Evolutionary conservation across 345 rosid species (phyloP).

Genomic region (Arabis alpina): DNA sequence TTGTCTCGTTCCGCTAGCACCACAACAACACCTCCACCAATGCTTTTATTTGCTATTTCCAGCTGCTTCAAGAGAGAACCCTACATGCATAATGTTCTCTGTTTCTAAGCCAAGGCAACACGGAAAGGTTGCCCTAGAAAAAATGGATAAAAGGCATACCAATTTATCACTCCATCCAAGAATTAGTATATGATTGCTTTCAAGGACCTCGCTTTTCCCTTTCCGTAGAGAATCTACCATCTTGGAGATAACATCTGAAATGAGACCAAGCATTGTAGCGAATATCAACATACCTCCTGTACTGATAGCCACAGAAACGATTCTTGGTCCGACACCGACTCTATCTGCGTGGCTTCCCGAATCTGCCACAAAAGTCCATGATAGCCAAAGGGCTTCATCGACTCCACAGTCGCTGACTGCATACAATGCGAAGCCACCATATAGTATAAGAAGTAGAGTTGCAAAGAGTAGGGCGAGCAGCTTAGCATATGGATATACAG

Average conservation of each 20-base stretch:
- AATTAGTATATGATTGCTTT: slow-evolving; percentile 77
- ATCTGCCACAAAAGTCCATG: slow-evolving; percentile 95
- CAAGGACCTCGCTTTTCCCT: slow-evolving; percentile 96
- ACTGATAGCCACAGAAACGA: slow-evolving; percentile 87
- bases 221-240: slow-evolving; percentile 90
- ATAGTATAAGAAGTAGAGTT: slow-evolving; percentile 70
- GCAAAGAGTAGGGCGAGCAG: slow-evolving; percentile 88
- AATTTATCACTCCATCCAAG: slow-evolving; percentile 98
- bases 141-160: slow-evolving; percentile 50
- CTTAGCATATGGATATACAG: slow-evolving; percentile 88
- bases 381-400: slow-evolving; percentile 87
- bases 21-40: slow-evolving; percentile 87
- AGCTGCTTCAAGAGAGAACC: slow-evolving; percentile 94
- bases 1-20: slow-evolving; percentile 93
- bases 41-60: slow-evolving; percentile 90
- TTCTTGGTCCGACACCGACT: slow-evolving; percentile 74
- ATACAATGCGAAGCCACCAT: slow-evolving; percentile 85
- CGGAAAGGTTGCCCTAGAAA: neutral
- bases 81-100: slow-evolving; percentile 42
- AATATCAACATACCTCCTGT: slow-evolving; percentile 95
- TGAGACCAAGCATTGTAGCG: slow-evolving; percentile 96
- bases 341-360: slow-evolving; percentile 91
- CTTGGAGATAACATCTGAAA: slow-evolving; percentile 90
- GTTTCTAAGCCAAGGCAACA: neutral
- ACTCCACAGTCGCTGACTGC: slow-evolving; percentile 82